Evolutionary conservation across 1,139 yeast genomes (phyloP).

Genomic region (Suhomyces panamericanus): DNA sequence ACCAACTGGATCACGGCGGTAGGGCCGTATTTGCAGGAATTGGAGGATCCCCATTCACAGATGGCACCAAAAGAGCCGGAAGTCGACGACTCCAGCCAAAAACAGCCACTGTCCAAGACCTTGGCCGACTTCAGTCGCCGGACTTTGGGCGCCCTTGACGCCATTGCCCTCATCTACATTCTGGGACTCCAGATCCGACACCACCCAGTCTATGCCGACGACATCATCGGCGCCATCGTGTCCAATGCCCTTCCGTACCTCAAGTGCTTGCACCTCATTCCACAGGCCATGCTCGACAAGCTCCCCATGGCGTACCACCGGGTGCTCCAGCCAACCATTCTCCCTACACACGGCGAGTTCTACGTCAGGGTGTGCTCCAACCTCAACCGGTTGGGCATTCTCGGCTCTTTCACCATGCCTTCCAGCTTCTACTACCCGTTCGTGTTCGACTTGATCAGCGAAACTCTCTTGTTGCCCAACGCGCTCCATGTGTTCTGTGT

Average conservation of each 20-base stretch:
- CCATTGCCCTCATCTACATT: conserved; percentile 39
- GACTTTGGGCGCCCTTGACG: conserved; percentile 21
- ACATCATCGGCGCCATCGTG: conserved; percentile 32
- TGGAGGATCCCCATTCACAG: background rate
- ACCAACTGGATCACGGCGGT: conserved; percentile 31
- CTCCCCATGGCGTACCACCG: conserved; percentile 28
- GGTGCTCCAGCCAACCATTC: conserved; percentile 29
- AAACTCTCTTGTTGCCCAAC: conserved; percentile 33
- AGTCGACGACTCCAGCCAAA: background rate
- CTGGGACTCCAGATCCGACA: conserved; percentile 34
- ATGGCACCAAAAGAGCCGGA: background rate
- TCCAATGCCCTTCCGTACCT: conserved; percentile 41
- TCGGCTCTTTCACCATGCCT: conserved; percentile 15
- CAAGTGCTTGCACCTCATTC: conserved; percentile 32
- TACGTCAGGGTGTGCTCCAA: conserved; percentile 19
- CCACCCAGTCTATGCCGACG: conserved; percentile 40
- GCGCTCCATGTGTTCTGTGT: conserved; percentile 31
- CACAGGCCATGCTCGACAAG: conserved; percentile 23
- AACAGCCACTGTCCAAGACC: background rate
- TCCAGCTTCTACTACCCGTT: conserved; percentile 37
- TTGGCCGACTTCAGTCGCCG: background rate
- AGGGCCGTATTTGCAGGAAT: conserved; percentile 39
- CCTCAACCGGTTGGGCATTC: conserved; percentile 8
- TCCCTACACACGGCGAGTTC: conserved; percentile 32
- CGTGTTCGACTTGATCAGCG: conserved; percentile 28